Conservation (phyloP, 106 monocot species). For the Apostasia shenzhenica region DNA sequence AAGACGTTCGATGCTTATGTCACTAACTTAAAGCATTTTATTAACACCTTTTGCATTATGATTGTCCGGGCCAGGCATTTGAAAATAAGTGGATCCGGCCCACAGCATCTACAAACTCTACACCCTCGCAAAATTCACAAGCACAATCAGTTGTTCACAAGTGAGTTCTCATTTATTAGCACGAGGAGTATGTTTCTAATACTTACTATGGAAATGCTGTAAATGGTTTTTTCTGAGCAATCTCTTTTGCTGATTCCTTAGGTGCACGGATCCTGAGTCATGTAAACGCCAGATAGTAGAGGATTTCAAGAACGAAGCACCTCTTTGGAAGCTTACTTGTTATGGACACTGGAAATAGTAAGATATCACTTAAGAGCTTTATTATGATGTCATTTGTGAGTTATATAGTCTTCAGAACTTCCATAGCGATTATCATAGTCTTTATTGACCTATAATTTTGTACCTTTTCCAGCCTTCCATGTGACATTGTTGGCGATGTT, state of each 20-base stretch:
- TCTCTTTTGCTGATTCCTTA: slow-evolving; percentile 14
- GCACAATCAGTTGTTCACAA: slow-evolving; percentile 35
- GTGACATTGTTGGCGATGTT: slow-evolving; percentile 76
- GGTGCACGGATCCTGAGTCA: slow-evolving; percentile 78
- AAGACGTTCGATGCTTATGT: not conserved
- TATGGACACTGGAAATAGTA: slow-evolving; percentile 81
- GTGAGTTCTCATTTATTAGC: slow-evolving; percentile 28
- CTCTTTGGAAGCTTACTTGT: slow-evolving; percentile 87
- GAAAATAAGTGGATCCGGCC: slow-evolving; percentile 69
- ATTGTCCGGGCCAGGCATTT: slow-evolving; percentile 39
- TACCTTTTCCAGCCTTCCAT: slow-evolving; percentile 48
- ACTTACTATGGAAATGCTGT: not conserved
- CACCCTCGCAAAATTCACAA: slow-evolving; percentile 27
- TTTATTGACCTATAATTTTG: slow-evolving; percentile 9
- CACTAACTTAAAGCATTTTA: slow-evolving; percentile 2
- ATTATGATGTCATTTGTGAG: not conserved
- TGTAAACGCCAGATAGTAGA: slow-evolving; percentile 74
- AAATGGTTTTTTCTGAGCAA: not conserved
- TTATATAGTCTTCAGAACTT: not conserved
- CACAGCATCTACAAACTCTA: slow-evolving; percentile 12
- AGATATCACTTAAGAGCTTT: slow-evolving; percentile 1
- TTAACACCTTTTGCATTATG: slow-evolving; percentile 2
- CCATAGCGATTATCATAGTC: not conserved
- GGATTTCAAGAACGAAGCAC: slow-evolving; percentile 79
- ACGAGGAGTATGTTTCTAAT: not conserved